Evolutionary conservation across 305 asterid genomes (phyloP).

Genomic region (Fraxinus xanthoxyloides): DNA sequence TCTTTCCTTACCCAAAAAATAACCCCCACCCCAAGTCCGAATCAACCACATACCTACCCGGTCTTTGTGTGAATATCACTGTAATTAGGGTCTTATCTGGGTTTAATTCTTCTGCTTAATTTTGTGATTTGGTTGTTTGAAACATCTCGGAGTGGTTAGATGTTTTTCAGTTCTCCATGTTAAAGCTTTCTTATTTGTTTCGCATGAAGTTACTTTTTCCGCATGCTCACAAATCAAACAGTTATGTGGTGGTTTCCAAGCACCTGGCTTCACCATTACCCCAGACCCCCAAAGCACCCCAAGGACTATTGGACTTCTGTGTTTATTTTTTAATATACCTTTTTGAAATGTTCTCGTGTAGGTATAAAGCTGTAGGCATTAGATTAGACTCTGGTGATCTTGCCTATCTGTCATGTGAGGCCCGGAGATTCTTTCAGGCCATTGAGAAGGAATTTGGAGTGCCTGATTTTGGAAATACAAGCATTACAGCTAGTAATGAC

Average conservation of each 20-base stretch:
- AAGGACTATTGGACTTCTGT: background rate
- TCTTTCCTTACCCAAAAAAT: background rate
- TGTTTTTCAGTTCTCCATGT: background rate
- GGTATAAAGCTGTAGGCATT: slow-evolving; percentile 86
- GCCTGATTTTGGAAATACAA: slow-evolving; percentile 62
- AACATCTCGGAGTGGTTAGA: slow-evolving; percentile 5
- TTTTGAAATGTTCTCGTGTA: slow-evolving; percentile 34
- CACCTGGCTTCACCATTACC: slow-evolving; percentile 1
- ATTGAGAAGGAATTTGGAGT: slow-evolving; percentile 77
- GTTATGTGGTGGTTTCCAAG: slow-evolving; percentile 2
- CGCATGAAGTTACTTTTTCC: background rate
- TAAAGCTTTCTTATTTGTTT: background rate
- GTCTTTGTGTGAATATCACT: background rate
- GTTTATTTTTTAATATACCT: slow-evolving; percentile 10
- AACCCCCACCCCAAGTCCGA: background rate
- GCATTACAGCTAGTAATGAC: slow-evolving; percentile 95
- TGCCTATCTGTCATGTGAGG: slow-evolving; percentile 84
- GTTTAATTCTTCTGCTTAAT: background rate
- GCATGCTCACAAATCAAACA: background rate
- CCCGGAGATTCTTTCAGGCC: slow-evolving; percentile 66
- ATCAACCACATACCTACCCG: background rate
- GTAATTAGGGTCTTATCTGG: background rate
- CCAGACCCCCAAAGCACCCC: background rate
- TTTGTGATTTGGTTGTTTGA: slow-evolving; percentile 1
- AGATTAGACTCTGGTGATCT: slow-evolving; percentile 99